Evolutionary conservation across 2,329 filamentous ascomycete species (phyloP), one percentile per base, ranked within the genome.

Genomic region (Aspergillus sp.): DNA sequence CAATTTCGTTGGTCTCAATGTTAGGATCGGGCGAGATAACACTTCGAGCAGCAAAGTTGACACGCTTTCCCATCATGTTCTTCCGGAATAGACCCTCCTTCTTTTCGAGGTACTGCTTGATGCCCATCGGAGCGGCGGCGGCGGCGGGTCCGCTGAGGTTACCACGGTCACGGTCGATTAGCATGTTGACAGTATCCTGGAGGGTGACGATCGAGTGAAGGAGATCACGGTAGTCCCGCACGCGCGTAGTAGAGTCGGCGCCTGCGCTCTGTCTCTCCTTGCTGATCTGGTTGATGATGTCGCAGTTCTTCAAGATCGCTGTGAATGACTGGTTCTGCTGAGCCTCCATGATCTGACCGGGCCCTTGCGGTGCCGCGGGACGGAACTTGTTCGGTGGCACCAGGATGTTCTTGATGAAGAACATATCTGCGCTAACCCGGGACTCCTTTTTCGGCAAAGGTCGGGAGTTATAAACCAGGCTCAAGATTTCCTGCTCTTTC

Each of bases 51-150:
- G 95, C 95, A 75, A 95, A 98, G 77, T 99, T 98, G 79, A 99
- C 95, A 82, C 95, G 92, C 83, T 99, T 99, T 63, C 95, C 95
- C 95, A 99, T 99, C 95, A 99, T 98, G 78, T 99, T 97, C 82
- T 97, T 98, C 70, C 95, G 86, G 82, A 99, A 99, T 30, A 99
- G 84, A 66, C 95, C 95, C 73, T 99, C 96, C 79, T 99, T 99
- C 83, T 99, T 99, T 79, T 99, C 95, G 28, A 99, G 84, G 73
- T 93, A 90, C 74, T 99, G 95, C 79, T 99, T 99, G 79, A 99
- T 96, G 68, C 96, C 95, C 65, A 97, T 93, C 63, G 96, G 91
- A 56, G 91, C 90, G 58, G 88, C 85, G 70, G 89, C 89, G 13
- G 88, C 91, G 28, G 92, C 91, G 17, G 87, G 83, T 55, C 92